A percentile compares a stretch with the other conserved stretches of the same genome.
phyloP scores from a whole-genome alignment of 78 protist species.

The Protostelium mycophagum region DNA sequence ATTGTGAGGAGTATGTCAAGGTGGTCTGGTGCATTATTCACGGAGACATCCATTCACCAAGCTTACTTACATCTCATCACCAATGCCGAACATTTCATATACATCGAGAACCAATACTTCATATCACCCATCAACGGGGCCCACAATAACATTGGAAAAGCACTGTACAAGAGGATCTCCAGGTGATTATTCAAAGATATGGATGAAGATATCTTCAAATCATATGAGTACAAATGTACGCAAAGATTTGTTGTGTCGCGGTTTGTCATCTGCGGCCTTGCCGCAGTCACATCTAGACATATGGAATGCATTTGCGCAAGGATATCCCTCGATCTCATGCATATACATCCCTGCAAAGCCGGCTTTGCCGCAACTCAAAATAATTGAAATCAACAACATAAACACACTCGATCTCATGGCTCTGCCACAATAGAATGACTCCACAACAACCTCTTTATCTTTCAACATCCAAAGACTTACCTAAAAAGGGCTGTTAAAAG shows the following conservation, averaged over 20 bases:
- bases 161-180: not conserved
- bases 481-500: not conserved
- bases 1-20: not conserved
- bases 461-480: too few species aligned
- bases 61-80: constrained; percentile 28
- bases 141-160: not conserved
- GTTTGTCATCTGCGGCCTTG: too few species aligned
- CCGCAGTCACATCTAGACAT: too few species aligned
- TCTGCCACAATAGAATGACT: too few species aligned
- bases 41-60: constrained; percentile 34
- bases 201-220: not conserved
- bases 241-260: too few species aligned
- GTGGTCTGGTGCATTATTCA: constrained; percentile 3
- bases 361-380: too few species aligned
- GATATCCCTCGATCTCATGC: too few species aligned
- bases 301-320: too few species aligned
- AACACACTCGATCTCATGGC: too few species aligned
- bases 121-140: constrained; percentile 1
- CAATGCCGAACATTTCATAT: constrained; percentile 23
- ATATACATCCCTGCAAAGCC: too few species aligned
- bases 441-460: not conserved
- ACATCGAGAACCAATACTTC: constrained; percentile 71
- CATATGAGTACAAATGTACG: too few species aligned
- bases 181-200: not conserved
- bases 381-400: too few species aligned